Base-by-base conservation (phyloP, 179 eudicot genomes). In the Amaranthus tricolor region DNA sequence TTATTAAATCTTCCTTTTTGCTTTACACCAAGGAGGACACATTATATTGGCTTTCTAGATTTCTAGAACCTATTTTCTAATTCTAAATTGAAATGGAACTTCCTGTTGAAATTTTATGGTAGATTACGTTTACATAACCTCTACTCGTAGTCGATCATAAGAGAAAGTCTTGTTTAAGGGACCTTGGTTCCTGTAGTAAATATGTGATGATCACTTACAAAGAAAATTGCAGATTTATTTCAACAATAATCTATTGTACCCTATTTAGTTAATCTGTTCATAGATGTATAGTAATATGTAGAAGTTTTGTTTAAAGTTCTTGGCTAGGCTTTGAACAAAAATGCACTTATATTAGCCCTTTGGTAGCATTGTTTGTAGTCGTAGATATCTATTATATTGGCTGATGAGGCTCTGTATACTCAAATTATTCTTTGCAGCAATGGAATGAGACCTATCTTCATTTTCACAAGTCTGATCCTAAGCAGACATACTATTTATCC, bases 401-500 rank as follows among this genome's bases (percentile, higher is more conserved):
- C 75, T 77, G 72, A 78, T 63, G 54, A 9, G 70, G n/a, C 21
- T 15, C 70, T 54, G 61, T 47, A 45, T 78, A 15, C 73, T 71
- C 68, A 56, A 57, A 61, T 71, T 72, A 51, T 62, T 69, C 24
- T 74, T 13, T 82, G 86, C 94, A 95, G 98, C 97, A 91, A 91
- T 93, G 99, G 99, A 95, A 95, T 77, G 94, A 91, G 73, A 95
- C 99, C 15, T 95, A 91, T 82, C 73, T 79, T 76, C 96, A 91
- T 79, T 95, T 83, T 84, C 97, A 95, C 87, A 85, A 87, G 85
- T 80, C 78, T 66, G 89, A 95, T 81, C 98, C 97, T 47, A 95
- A 95, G 87, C 98, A 95, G 81, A 95, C 99, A 63, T 95, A 95
- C 89, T 95, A 95, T 76, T 77, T 95, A 64, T 95, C 99, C 75